Percentiles rank a stretch among this genome's conserved stretches.
These are phyloP conservation scores for Tetrahymena elliotti DNA, from an alignment of 73 alveolate species.

Conservation along the genomic window DNA sequence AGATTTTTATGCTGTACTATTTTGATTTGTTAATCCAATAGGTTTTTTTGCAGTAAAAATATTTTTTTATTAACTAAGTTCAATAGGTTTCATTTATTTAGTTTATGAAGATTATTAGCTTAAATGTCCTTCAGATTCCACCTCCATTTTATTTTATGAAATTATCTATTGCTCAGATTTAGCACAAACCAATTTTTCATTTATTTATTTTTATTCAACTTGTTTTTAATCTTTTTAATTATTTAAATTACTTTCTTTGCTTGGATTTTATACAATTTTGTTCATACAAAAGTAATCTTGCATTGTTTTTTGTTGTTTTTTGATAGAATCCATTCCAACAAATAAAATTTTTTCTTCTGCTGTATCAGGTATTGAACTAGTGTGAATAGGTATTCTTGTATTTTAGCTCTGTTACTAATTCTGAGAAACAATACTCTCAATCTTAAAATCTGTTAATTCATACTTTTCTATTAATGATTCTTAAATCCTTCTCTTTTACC, in stretches of 20 bases:
- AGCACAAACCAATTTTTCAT: not conserved
- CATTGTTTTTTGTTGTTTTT: not conserved
- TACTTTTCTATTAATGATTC: not conserved
- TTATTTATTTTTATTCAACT: not conserved
- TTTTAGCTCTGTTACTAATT: not conserved
- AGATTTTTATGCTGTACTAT: not conserved
- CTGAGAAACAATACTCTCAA: not conserved
- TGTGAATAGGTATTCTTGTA: not conserved
- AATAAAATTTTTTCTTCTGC: not conserved
- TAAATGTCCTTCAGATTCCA: not conserved
- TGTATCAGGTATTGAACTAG: not conserved
- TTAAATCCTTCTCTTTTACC: not conserved
- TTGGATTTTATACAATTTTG: not conserved
- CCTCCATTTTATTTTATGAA: not conserved
- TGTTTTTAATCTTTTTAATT: not conserved
- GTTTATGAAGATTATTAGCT: not conserved
- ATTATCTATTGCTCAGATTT: not conserved
- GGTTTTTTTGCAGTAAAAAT: not conserved
- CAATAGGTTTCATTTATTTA: not conserved
- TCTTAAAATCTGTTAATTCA: not conserved
- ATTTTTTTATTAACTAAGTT: not conserved
- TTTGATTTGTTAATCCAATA: not conserved
- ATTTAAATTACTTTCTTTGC: not conserved
- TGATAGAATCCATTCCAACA: not conserved
- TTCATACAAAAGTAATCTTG: not conserved